Percentiles rank a stretch among this genome's conserved stretches.
These are phyloP conservation scores for Phytophthora idaei DNA, from an alignment of 352 stramenopile species.

Conservation along the genomic window DNA sequence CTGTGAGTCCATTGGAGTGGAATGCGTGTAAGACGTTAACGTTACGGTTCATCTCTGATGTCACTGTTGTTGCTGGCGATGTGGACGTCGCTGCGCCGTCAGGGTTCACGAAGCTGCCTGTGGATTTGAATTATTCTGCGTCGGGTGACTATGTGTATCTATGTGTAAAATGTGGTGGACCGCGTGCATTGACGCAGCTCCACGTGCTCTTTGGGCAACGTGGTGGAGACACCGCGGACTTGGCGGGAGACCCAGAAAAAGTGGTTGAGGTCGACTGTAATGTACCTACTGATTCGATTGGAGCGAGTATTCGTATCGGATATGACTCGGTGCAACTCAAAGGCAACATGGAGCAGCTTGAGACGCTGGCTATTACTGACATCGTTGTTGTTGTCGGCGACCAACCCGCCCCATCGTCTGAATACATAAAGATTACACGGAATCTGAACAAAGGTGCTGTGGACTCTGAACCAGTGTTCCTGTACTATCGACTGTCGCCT, in stretches of 20 bases:
- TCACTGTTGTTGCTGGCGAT: constrained; percentile 62
- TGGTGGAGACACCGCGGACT: constrained; percentile 11
- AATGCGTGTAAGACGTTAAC: constrained; percentile 28
- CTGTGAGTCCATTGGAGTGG: constrained; percentile 58
- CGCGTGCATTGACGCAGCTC: constrained; percentile 47
- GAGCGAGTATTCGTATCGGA: constrained; percentile 35
- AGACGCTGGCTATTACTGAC: constrained; percentile 67
- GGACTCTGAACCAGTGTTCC: constrained; percentile 40
- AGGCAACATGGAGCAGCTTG: constrained; percentile 37
- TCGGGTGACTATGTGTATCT: constrained; percentile 76
- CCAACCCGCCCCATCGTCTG: constrained; percentile 24
- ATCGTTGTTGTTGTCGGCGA: constrained; percentile 51
- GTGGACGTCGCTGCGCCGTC: constrained; percentile 50
- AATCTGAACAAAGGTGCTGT: constrained; percentile 59
- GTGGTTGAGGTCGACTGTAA: constrained; percentile 40
- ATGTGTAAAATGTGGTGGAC: constrained; percentile 63
- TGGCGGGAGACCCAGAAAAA: constrained; percentile 7
- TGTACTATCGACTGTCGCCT: constrained; percentile 62
- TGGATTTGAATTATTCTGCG: constrained; percentile 66
- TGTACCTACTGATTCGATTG: constrained; percentile 31
- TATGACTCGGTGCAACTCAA: constrained; percentile 37
- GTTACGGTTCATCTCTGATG: constrained; percentile 68
- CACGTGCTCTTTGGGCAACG: constrained; percentile 19
- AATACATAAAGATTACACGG: constrained; percentile 56
- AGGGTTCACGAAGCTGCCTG: constrained; percentile 60